Percentiles rank a stretch among this genome's conserved stretches.
Evolutionary conservation across 1,139 yeast genomes (phyloP).

Genomic region (Meyerozyma sp.): DNA sequence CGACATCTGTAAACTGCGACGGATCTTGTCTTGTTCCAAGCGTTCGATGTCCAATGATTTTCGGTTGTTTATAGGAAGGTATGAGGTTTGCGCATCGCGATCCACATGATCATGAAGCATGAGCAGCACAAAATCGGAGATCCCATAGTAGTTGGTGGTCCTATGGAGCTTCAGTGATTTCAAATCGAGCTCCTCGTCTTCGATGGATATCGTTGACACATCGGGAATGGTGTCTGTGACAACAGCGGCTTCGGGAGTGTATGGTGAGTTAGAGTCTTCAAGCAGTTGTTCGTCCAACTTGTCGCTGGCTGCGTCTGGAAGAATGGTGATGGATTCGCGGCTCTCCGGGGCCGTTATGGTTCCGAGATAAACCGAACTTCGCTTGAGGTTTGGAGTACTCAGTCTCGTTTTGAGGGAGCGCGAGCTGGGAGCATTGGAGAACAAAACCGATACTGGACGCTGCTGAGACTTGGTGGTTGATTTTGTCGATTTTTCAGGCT

Average conservation of each 20-base stretch:
- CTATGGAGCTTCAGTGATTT: slow-evolving; percentile 13
- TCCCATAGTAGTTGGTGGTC: slow-evolving; percentile 18
- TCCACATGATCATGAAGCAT: slow-evolving; percentile 11
- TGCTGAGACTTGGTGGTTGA: slow-evolving; percentile 6
- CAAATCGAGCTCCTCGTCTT: slow-evolving; percentile 4
- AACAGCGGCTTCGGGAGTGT: slow-evolving; percentile 3
- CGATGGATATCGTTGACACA: slow-evolving; percentile 2
- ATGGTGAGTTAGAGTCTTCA: slow-evolving; percentile 5
- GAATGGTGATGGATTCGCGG: background rate
- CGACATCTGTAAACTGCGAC: slow-evolving; percentile 17
- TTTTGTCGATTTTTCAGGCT: slow-evolving; percentile 4
- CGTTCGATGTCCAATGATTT: slow-evolving; percentile 22
- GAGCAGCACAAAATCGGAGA: slow-evolving; percentile 17
- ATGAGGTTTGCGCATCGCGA: slow-evolving; percentile 3
- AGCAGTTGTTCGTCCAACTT: slow-evolving; percentile 3
- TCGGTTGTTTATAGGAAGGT: slow-evolving; percentile 18
- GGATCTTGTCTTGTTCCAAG: slow-evolving; percentile 13
- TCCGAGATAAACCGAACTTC: slow-evolving; percentile 3
- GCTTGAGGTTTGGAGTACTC: slow-evolving; percentile 18
- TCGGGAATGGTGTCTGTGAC: background rate
- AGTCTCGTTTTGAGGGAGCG: slow-evolving; percentile 17
- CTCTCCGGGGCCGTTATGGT: slow-evolving; percentile 1
- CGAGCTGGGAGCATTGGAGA: background rate
- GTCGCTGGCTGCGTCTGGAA: background rate
- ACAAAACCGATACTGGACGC: slow-evolving; percentile 3